A percentile compares a stretch with the other conserved stretches of the same genome.
These are phyloP conservation scores for Rutstroemia sp. DNA, from an alignment of 2,329 filamentous ascomycete genomes.

Conservation along the genomic window DNA sequence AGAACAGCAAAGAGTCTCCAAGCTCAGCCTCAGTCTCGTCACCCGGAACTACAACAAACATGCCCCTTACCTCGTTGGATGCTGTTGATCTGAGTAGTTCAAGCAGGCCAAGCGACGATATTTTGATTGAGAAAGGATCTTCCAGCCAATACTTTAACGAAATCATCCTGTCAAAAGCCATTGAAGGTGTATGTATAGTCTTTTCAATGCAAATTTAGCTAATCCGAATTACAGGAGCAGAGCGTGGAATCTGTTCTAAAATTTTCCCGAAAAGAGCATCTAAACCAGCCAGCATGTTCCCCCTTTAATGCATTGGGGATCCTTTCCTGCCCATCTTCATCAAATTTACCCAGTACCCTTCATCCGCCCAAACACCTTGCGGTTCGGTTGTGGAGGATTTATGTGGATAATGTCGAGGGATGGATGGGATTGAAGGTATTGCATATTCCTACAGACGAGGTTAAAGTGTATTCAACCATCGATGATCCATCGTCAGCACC, in stretches of 20 bases:
- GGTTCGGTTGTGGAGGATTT: constrained; percentile 51
- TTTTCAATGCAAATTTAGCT: background rate
- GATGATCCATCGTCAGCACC: constrained; percentile 47
- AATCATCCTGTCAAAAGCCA: background rate
- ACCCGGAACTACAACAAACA: too few species aligned
- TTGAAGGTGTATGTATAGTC: background rate
- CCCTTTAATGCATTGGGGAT: background rate
- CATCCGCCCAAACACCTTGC: background rate
- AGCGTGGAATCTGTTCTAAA: background rate
- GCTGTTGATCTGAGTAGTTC: background rate
- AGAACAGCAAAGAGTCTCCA: too few species aligned
- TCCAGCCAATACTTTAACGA: background rate
- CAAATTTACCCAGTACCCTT: background rate
- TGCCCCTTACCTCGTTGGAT: background rate
- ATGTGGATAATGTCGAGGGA: constrained; percentile 59
- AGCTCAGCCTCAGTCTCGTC: too few species aligned
- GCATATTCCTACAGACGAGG: constrained; percentile 57
- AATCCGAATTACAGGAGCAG: background rate
- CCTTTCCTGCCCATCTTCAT: background rate
- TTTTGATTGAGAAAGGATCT: background rate
- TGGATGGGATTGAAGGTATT: constrained; percentile 57
- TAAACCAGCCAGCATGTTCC: background rate
- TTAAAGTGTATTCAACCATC: constrained; percentile 48
- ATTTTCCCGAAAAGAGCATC: too few species aligned
- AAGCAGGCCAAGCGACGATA: background rate